phyloP scores from a whole-genome alignment of 177 flowering plant genomes.

The Tripterygium wilfordii region DNA sequence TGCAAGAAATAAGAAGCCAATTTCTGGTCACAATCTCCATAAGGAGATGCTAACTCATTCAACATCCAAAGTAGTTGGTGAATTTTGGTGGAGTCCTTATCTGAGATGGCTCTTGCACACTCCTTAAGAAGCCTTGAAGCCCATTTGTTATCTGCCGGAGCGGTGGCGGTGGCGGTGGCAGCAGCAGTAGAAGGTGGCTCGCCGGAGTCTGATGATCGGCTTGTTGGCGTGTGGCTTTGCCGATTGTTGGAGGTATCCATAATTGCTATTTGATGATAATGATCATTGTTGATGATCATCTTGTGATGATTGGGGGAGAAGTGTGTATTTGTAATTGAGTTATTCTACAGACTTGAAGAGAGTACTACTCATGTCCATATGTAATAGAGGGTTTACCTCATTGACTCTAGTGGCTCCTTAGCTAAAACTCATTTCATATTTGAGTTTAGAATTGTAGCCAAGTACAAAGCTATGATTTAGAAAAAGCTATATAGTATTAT shows the following conservation, averaged over 20 bases:
- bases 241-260: too few relatives aligned
- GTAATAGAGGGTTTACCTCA: not conserved
- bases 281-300: too few relatives aligned
- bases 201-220: slow-evolving; percentile 31
- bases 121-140: slow-evolving; percentile 33
- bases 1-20: slow-evolving; percentile 50
- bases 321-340: slow-evolving; percentile 9
- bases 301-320: slow-evolving; percentile 19
- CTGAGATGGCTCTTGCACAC: slow-evolving; percentile 40
- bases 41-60: slow-evolving; percentile 54
- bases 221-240: slow-evolving; percentile 31
- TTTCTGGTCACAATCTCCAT: slow-evolving; percentile 57
- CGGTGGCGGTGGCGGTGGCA: too few relatives aligned
- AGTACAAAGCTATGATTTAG: slow-evolving; percentile 12
- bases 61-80: slow-evolving; percentile 56
- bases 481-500: slow-evolving; percentile 3
- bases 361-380: slow-evolving; percentile 27
- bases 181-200: too few relatives aligned
- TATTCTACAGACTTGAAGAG: slow-evolving; percentile 17
- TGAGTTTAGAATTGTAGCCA: slow-evolving; percentile 13
- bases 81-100: slow-evolving; percentile 29
- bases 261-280: slow-evolving; percentile 12
- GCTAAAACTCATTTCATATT: slow-evolving; percentile 13
- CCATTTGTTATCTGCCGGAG: slow-evolving; percentile 23
- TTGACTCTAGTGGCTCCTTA: slow-evolving; percentile 6